Conservation (phyloP, 2,329 filamentous ascomycete genomes). For the Cercospora berteroae region DNA sequence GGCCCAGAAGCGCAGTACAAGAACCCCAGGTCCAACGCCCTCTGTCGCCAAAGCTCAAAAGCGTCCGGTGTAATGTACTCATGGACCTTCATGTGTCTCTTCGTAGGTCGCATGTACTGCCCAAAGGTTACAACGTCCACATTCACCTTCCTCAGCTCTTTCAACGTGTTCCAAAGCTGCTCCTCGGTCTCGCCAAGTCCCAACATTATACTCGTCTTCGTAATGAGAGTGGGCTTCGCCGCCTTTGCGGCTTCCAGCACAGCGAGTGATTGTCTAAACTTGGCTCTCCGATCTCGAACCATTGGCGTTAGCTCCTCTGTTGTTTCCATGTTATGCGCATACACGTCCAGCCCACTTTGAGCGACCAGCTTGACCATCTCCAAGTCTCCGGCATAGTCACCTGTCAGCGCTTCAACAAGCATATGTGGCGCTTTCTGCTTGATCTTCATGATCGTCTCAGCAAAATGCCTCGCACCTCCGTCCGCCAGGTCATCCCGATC, state of each 20-base stretch:
- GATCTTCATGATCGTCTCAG: slow-evolving; percentile 90
- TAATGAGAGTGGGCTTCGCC: slow-evolving; percentile 74
- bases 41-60: slow-evolving; percentile 88
- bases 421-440: slow-evolving; percentile 70
- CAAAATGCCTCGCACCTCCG: slow-evolving; percentile 84
- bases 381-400: slow-evolving; percentile 80
- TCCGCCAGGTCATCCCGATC: slow-evolving; percentile 91
- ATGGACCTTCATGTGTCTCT: slow-evolving; percentile 94
- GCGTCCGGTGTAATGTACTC: slow-evolving; percentile 89
- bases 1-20: slow-evolving; percentile 94
- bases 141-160: slow-evolving; percentile 73
- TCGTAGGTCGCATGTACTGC: slow-evolving; percentile 99
- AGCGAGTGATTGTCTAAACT: slow-evolving; percentile 77
- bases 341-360: slow-evolving; percentile 86
- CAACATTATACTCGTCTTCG: slow-evolving; percentile 98
- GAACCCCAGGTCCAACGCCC: slow-evolving; percentile 92
- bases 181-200: slow-evolving; percentile 89
- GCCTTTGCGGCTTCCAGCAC: slow-evolving; percentile 82
- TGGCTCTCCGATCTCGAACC: slow-evolving; percentile 85
- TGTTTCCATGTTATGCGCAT: slow-evolving; percentile 96
- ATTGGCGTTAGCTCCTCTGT: slow-evolving; percentile 85
- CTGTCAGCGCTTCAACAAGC: slow-evolving; percentile 79
- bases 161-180: slow-evolving; percentile 75
- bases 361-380: slow-evolving; percentile 87
- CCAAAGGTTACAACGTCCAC: slow-evolving; percentile 98